Conservation (phyloP, 2,329 filamentous ascomycete genomes). For the Trichophyton rubrum region DNA sequence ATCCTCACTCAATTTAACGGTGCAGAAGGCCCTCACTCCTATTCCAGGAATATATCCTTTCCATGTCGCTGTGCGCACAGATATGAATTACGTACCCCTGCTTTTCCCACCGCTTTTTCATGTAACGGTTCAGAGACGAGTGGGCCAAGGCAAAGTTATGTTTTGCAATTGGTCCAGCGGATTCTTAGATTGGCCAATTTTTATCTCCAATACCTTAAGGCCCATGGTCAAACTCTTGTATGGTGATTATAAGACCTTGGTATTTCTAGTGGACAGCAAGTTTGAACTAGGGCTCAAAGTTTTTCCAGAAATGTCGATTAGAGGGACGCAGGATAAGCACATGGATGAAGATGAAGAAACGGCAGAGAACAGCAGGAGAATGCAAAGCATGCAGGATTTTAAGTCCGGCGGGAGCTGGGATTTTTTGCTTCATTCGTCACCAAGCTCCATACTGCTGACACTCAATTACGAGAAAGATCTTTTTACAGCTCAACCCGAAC, state of each 20-base stretch:
- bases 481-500: slow-evolving; percentile 25
- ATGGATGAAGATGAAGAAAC: slow-evolving; percentile 19
- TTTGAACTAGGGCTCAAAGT: slow-evolving; percentile 26
- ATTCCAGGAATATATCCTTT: slow-evolving; percentile 25
- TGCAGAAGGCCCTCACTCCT: slow-evolving; percentile 22
- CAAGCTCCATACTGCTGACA: slow-evolving; percentile 19
- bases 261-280: slow-evolving; percentile 15
- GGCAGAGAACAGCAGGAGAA: slow-evolving; percentile 13
- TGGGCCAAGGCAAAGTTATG: slow-evolving; percentile 22
- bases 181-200: slow-evolving; percentile 23
- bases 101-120: slow-evolving; percentile 21
- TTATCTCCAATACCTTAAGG: slow-evolving; percentile 14
- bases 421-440: slow-evolving; percentile 20
- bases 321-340: neutral
- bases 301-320: slow-evolving; percentile 13
- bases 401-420: slow-evolving; percentile 25
- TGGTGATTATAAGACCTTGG: neutral
- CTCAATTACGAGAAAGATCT: slow-evolving; percentile 28
- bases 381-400: slow-evolving; percentile 14
- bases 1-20: slow-evolving; percentile 19
- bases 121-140: slow-evolving; percentile 22
- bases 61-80: slow-evolving; percentile 20
- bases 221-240: slow-evolving; percentile 7
- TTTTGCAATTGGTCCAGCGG: slow-evolving; percentile 29
- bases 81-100: slow-evolving; percentile 20